Evolutionary conservation across 305 asterid genomes (phyloP).

Genomic region (Fraxinus baroniana): DNA sequence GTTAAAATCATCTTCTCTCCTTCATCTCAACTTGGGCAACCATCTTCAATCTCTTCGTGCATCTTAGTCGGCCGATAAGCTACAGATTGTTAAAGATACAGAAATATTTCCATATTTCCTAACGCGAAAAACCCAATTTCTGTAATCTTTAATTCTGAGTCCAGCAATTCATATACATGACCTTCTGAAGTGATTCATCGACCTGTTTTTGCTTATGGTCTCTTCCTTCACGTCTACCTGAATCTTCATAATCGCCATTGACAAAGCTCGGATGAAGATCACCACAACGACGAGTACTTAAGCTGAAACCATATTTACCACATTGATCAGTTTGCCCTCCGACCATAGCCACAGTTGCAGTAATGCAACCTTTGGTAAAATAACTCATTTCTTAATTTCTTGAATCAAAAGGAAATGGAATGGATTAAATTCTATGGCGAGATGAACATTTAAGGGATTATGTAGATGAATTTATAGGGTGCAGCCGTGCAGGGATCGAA

Average conservation of each 20-base stretch:
- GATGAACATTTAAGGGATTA: neutral
- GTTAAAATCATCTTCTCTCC: neutral
- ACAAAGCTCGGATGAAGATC: neutral
- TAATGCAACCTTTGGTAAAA: slow-evolving; percentile 35
- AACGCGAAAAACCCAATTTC: neutral
- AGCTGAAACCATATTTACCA: slow-evolving; percentile 8
- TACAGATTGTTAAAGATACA: neutral
- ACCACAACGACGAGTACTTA: slow-evolving; percentile 7
- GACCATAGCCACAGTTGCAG: slow-evolving; percentile 26
- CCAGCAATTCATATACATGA: slow-evolving; percentile 47
- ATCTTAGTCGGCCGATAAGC: neutral
- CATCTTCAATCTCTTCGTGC: neutral
- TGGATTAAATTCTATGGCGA: slow-evolving; percentile 1
- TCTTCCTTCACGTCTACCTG: slow-evolving; percentile 5
- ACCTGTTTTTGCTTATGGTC: slow-evolving; percentile 12
- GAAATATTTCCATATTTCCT: neutral
- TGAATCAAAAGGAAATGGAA: neutral
- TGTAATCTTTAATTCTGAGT: slow-evolving; percentile 6
- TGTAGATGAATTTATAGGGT: slow-evolving; percentile 14
- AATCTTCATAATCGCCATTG: neutral
- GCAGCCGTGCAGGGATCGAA: neutral
- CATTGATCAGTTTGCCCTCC: slow-evolving; percentile 26
- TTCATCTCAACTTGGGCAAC: neutral
- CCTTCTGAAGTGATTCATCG: slow-evolving; percentile 33
- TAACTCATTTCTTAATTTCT: slow-evolving; percentile 24